Percentiles rank a stretch among this genome's conserved stretches.
Conservation (phyloP, 2,329 filamentous ascomycete genomes). For the Claviceps capensis region DNA sequence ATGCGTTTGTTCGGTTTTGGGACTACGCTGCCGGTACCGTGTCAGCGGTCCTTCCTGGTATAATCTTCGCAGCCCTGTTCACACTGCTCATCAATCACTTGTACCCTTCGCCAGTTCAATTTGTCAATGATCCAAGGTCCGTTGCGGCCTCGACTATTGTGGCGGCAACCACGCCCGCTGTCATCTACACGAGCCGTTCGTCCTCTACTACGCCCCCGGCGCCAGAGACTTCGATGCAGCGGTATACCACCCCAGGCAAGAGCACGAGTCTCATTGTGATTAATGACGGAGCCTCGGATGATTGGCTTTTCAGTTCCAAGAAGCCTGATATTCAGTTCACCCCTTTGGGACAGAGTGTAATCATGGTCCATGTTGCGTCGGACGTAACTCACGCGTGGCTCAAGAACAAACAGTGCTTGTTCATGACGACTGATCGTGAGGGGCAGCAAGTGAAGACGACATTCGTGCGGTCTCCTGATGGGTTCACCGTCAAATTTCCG, state of each 20-base stretch:
- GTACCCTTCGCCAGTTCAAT: constrained; percentile 13
- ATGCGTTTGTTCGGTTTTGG: background rate
- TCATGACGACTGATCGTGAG: constrained; percentile 39
- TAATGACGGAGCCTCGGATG: constrained; percentile 15
- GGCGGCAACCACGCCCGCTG: constrained; percentile 8
- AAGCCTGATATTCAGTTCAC: constrained; percentile 18
- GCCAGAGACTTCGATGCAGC: background rate
- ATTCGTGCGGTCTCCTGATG: constrained; percentile 33
- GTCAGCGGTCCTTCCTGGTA: constrained; percentile 12
- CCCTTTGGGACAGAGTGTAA: constrained; percentile 29
- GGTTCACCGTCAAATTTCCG: constrained; percentile 38
- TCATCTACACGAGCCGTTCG: constrained; percentile 6
- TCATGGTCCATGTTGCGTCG: constrained; percentile 39
- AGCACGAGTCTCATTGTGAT: constrained; percentile 17
- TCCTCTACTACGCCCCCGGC: constrained; percentile 3
- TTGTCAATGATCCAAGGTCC: background rate
- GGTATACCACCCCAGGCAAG: constrained; percentile 7
- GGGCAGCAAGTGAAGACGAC: constrained; percentile 33
- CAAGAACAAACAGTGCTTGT: constrained; percentile 37
- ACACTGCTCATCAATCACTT: constrained; percentile 14
- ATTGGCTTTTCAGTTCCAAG: constrained; percentile 21
- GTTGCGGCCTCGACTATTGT: constrained; percentile 10
- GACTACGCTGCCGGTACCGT: constrained; percentile 3
- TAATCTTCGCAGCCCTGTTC: constrained; percentile 13
- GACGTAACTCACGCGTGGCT: constrained; percentile 39